Base-by-base conservation (phyloP, 192 early-diverging fungal genomes). In the Spizellomyces sp. region DNA sequence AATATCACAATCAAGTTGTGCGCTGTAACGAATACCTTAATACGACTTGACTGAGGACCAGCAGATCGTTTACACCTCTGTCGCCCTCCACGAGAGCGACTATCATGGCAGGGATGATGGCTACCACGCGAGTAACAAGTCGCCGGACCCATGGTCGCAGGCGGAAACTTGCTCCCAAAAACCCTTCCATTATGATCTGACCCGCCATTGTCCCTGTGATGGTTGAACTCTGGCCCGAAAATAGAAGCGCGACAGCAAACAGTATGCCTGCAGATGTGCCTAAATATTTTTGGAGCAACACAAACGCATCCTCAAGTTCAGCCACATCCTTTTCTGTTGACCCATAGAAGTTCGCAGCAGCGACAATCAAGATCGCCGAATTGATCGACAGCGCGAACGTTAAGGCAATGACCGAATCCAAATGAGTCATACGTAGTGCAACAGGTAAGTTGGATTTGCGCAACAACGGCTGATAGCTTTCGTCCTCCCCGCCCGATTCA, bases 181-280 rank as follows among this genome's bases (percentile, higher is more conserved):
- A 94, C 4, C 92, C 92, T 42, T 87, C 84, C 90, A 93, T 94
- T 41, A 93, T 83, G 56, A 93, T 89, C 75, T 93, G 92, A 17
- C 92, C 93, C 8, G 92, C 92, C 73, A 94, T 75, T n/a, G 93
- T 94, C 0, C 90, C 93, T 2, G 93, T 94, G 41, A 94, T 80
- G 8, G 92, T 91, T 8, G 88, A 88, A 14, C 79, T 84, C 75
- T 94, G 92, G 19, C 93, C 93, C 12, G 92, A 81, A 71, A 86
- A 84, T 58, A 94, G 75, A 22, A 94, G 75, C 8, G 90, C 93
- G 9, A 93, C 65, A 14, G 92, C 91, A 85, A 94, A 94, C 9
- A 91, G 58, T 45, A 81, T 75, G 14, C 83, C 91, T 7, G 92
- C 90, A 22, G 80, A 73, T 12, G 66, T 66, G 9, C 91, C 92